Base-by-base conservation (phyloP, 2,329 filamentous ascomycete species). In the Aspergillus aculeatus region DNA sequence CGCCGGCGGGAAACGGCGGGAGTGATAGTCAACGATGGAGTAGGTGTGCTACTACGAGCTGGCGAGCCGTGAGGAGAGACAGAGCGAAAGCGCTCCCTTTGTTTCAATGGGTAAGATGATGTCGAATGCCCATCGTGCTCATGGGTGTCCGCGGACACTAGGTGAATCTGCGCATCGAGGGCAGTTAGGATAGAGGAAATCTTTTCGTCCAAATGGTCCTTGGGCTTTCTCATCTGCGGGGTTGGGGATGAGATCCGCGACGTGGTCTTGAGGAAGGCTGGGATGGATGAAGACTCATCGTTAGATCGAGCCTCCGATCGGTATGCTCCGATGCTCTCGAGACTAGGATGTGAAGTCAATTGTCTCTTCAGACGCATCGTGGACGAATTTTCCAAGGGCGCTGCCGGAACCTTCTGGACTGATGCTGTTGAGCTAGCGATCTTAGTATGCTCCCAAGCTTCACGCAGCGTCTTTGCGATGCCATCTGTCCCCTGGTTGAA, bases 131-230 rank as follows among this genome's bases (percentile, higher is more conserved):
- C 66, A 56, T 75, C 70, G n/a, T 67, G 70, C 65, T 73, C 72
- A 61, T 64, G 70, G 58, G 74, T 72, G 47, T 81, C 79, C 2
- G 78, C 75, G 23, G 83, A 81, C 1, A 86, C 86, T 47, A 97
- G 82, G 54, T 87, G 88, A 68, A 98, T 96, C 62, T 88, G 87
- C 32, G 89, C 88, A 2, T 92, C 91, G 62, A 96, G 90, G 21
- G 84, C 89, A 59, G 86, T 86, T 44, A 96, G 83, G 58, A 96
- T 90, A 54, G 89, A 86, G 69, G 86, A 89, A 52, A 96, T 93
- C 71, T 93, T 91, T 63, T 88, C 86, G 65, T 92, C 90, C 14
- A 96, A 81, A 58, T 91, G 85, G 64, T 91, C 87, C 63, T 89
- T 86, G 0, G 82, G 78, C 55, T 71, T 75, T 58, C 73, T 71